A percentile compares a stretch with the other conserved stretches of the same genome.
phyloP scores from a whole-genome alignment of 768 basidiomycete species.

The Hemileccinum rubropunctum region DNA sequence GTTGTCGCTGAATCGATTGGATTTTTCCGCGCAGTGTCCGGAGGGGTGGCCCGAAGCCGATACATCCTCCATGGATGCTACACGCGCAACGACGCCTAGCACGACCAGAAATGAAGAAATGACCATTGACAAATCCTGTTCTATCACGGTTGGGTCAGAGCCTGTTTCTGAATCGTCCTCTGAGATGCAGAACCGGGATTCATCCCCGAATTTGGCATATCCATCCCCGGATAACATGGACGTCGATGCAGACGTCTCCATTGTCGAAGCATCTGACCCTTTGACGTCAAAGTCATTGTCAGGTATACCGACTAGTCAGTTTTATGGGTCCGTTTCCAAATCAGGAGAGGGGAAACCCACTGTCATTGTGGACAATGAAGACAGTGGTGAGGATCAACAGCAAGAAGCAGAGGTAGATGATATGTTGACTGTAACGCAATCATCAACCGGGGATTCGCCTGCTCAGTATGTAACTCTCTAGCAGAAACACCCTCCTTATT shows the following conservation, averaged over 20 bases:
- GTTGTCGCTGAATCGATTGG: slow-evolving; percentile 1
- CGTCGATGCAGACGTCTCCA: slow-evolving; percentile 14
- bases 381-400: slow-evolving; percentile 26
- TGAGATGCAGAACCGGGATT: slow-evolving; percentile 9
- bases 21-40: neutral
- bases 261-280: neutral
- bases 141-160: slow-evolving; percentile 9
- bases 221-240: slow-evolving; percentile 28
- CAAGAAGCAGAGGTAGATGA: slow-evolving; percentile 33
- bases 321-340: slow-evolving; percentile 18
- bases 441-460: slow-evolving; percentile 12
- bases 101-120: slow-evolving; percentile 12
- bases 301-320: slow-evolving; percentile 17
- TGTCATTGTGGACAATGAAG: slow-evolving; percentile 22
- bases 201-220: slow-evolving; percentile 16
- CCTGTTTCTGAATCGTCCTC: slow-evolving; percentile 7
- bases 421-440: slow-evolving; percentile 26
- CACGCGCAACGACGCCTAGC: slow-evolving; percentile 23
- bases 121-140: slow-evolving; percentile 16
- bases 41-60: slow-evolving; percentile 15
- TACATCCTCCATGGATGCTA: slow-evolving; percentile 13
- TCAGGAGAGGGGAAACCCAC: neutral
- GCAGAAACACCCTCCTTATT: neutral
- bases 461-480: slow-evolving; percentile 19
- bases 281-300: slow-evolving; percentile 7